Evolutionary conservation across 768 basidiomycete species (phyloP).

Genomic region (Cystobasidium tubakii): DNA sequence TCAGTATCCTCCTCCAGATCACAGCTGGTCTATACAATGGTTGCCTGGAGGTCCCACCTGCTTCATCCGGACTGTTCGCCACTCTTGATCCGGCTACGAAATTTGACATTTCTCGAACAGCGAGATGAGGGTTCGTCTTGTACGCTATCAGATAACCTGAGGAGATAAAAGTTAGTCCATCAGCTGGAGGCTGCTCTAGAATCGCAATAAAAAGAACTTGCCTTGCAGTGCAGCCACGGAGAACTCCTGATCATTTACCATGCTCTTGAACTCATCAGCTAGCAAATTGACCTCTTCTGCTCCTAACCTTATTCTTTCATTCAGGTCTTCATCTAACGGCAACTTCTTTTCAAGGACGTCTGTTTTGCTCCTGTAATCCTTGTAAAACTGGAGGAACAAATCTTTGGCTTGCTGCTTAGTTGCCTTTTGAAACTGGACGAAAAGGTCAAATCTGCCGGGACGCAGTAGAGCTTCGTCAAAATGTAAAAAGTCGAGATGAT

Average conservation of each 20-base stretch:
- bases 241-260: conserved; percentile 10
- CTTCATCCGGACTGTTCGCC: background rate
- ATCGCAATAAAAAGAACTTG: background rate
- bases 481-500: background rate
- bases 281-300: background rate
- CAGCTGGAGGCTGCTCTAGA: too few relatives aligned
- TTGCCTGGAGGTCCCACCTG: background rate
- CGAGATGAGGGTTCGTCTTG: background rate
- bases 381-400: conserved; percentile 18
- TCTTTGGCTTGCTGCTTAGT: conserved; percentile 9
- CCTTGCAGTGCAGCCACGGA: conserved; percentile 19
- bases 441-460: conserved; percentile 18
- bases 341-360: background rate
- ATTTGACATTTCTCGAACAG: background rate
- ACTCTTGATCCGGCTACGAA: background rate
- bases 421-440: conserved; percentile 2
- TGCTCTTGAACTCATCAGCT: background rate
- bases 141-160: background rate
- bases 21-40: too few relatives aligned
- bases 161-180: background rate
- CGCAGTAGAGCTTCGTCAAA: conserved; percentile 24
- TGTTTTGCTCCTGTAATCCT: background rate
- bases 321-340: background rate
- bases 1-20: too few relatives aligned
- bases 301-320: background rate